Evolutionary conservation across 768 basidiomycete genomes (phyloP).

Genomic region (Naematelia aurantialba): DNA sequence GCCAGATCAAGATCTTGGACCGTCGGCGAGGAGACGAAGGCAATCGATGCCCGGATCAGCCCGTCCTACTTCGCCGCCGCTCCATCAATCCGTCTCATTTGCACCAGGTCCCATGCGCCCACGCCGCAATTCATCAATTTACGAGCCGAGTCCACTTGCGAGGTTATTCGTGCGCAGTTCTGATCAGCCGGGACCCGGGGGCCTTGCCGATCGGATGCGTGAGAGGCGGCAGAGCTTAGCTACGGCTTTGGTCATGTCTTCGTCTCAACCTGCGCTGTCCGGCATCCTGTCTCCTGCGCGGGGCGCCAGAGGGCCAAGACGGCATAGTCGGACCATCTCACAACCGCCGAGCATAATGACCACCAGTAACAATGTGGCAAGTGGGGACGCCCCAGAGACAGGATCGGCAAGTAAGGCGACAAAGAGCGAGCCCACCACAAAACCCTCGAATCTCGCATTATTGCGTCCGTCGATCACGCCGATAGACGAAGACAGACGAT

Average conservation of each 20-base stretch:
- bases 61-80: constrained; percentile 2
- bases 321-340: neutral
- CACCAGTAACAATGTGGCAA: no score
- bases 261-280: neutral
- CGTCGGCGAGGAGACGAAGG: neutral
- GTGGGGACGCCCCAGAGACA: no score
- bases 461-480: constrained; percentile 14
- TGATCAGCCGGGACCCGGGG: constrained; percentile 7
- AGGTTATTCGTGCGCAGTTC: constrained; percentile 35
- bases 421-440: neutral
- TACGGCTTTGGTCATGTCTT: constrained; percentile 4
- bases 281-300: neutral
- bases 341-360: neutral
- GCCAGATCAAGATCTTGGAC: no score
- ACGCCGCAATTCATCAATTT: constrained; percentile 38
- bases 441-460: neutral
- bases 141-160: constrained; percentile 47
- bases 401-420: neutral
- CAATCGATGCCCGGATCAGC: constrained; percentile 14
- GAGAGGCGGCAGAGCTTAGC: constrained; percentile 16
- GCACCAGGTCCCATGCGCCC: constrained; percentile 14
- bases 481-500: constrained; percentile 12
- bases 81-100: constrained; percentile 2
- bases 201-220: constrained; percentile 2
- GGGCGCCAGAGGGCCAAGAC: neutral